Base-by-base conservation (phyloP, 495 filamentous ascomycete genomes). In the Aspergillus nidulans region DNA sequence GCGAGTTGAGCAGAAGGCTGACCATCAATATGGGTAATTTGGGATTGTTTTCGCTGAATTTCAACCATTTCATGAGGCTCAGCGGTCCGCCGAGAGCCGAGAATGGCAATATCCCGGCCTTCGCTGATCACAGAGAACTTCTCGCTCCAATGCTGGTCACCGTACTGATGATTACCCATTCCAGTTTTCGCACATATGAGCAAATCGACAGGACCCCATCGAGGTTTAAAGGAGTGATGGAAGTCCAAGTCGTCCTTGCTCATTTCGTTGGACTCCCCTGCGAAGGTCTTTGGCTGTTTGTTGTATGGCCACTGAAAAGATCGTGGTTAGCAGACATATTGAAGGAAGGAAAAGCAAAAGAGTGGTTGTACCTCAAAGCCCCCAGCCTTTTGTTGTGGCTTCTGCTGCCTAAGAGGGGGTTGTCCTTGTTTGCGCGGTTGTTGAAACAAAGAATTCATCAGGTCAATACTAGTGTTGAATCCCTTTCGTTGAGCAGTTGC, bases 401-500 rank as follows among this genome's bases (percentile, higher is more conserved):
- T 66, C 52, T 73, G 67, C 62, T 74, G 73, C 55, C 72, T 76
- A 47, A 66, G 25, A 23, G 67, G 69, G 61, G 68, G 71, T 25
- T 62, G 55, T 19, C 64, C 70, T 63, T 57, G 57, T 63, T 69
- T 72, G 52, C 64, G 63, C 16, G 69, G 66, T 47, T 70, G 62
- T 60, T 85, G 81, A 67, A 92, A 95, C 44, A 96, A 66, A 42
- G 90, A 95, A 62, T 95, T 87, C 91, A 95, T 95, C 69, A 96
- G 64, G 72, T 95, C 91, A 65, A 95, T 92, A 61, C 84, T 89
- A 19, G 83, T 92, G 5, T 81, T 74, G 64, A 95, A 90, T 0
- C 80, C 81, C 46, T 80, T 79, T 47, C 78, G 75, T 44, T 79
- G 78, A 10, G 64, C 59, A 49, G 56, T 64, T 23, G 61, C 54